These are phyloP conservation scores for Dysphania ambrosioides DNA, from an alignment of 148 eudicot species.

Conservation along the genomic window DNA sequence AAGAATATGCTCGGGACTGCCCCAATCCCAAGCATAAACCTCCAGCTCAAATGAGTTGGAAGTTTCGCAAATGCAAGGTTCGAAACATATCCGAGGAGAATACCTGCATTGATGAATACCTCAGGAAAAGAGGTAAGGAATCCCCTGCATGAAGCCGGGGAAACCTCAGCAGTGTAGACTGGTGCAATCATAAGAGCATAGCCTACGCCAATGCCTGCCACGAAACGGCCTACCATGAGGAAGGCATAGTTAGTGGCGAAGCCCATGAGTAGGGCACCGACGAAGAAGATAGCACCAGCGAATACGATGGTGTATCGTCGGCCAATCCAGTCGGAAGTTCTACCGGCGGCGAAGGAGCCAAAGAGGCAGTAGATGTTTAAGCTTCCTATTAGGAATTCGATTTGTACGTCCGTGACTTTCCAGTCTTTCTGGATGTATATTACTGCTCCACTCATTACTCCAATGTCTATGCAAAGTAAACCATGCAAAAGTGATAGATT, in stretches of 20 bases:
- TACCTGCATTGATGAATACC: conserved; percentile 68
- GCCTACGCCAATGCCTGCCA: conserved; percentile 44
- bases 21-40: conserved; percentile 75
- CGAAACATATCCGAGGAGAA: conserved; percentile 63
- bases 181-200: conserved; percentile 75
- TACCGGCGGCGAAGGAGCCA: conserved; percentile 44
- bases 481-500: not conserved
- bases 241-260: conserved; percentile 43
- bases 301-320: conserved; percentile 49
- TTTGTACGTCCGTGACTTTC: conserved; percentile 30
- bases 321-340: conserved; percentile 43
- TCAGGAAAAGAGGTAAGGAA: conserved; percentile 81
- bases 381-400: conserved; percentile 45
- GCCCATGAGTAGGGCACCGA: conserved; percentile 46
- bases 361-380: conserved; percentile 48
- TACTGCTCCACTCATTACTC: conserved; percentile 70
- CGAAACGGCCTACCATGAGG: conserved; percentile 48
- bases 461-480: conserved; percentile 39
- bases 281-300: conserved; percentile 44
- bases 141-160: conserved; percentile 73
- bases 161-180: conserved; percentile 83
- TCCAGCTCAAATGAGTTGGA: conserved; percentile 55
- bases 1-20: conserved; percentile 60
- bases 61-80: conserved; percentile 60
- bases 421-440: conserved; percentile 49